Percentiles rank a stretch among this genome's conserved stretches.
Conservation (phyloP, 2,329 filamentous ascomycete species). For the Penicillium sp. region DNA sequence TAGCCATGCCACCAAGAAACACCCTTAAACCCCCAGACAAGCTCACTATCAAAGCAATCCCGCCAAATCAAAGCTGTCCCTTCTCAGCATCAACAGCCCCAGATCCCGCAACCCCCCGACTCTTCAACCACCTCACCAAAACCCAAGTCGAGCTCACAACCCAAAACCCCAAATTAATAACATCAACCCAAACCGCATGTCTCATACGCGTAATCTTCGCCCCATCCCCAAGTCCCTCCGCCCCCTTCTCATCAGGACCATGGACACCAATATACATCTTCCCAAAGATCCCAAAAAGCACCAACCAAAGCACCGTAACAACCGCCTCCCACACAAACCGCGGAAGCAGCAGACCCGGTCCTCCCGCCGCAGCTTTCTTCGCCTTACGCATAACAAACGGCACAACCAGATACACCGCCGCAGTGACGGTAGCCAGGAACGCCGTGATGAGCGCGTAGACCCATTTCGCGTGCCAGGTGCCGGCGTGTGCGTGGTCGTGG, state of each 20-base stretch:
- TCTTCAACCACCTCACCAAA: slow-evolving; percentile 36
- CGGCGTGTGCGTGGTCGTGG: slow-evolving; percentile 42
- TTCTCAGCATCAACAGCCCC: slow-evolving; percentile 23
- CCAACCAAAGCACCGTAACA: slow-evolving; percentile 73
- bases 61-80: slow-evolving; percentile 3
- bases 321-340: slow-evolving; percentile 67
- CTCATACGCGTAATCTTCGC: slow-evolving; percentile 67
- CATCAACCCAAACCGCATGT: slow-evolving; percentile 77
- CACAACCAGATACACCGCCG: slow-evolving; percentile 63
- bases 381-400: slow-evolving; percentile 43
- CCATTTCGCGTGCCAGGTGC: slow-evolving; percentile 65
- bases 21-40: not conserved
- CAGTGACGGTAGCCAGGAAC: slow-evolving; percentile 61
- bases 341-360: slow-evolving; percentile 31
- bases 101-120: slow-evolving; percentile 12
- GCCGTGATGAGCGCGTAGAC: slow-evolving; percentile 72
- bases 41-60: not conserved
- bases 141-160: slow-evolving; percentile 53
- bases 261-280: slow-evolving; percentile 72
- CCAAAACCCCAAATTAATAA: slow-evolving; percentile 74
- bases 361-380: slow-evolving; percentile 10
- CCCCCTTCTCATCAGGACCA: not conserved
- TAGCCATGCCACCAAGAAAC: slow-evolving; percentile 1
- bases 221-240: slow-evolving; percentile 10
- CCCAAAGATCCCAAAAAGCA: slow-evolving; percentile 79